These are phyloP conservation scores for Stemphylium beticola DNA, from an alignment of 2,329 filamentous ascomycete genomes.

Conservation along the genomic window DNA sequence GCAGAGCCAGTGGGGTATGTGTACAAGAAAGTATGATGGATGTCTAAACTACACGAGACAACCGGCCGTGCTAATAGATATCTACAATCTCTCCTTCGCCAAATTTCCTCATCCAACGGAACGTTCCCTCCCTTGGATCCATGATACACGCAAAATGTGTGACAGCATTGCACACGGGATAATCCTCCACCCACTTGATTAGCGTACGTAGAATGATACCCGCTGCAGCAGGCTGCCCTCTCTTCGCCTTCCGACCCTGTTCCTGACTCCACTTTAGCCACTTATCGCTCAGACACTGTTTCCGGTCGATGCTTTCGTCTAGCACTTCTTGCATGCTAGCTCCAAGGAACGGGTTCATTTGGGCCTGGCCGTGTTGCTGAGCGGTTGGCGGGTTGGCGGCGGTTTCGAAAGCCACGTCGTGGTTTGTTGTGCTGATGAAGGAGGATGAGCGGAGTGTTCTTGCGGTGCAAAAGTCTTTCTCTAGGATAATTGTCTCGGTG, in stretches of 20 bases:
- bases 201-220: conserved; percentile 48
- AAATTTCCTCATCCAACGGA: conserved; percentile 52
- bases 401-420: conserved; percentile 50
- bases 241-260: conserved; percentile 16
- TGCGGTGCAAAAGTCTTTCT: conserved; percentile 61
- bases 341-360: conserved; percentile 14
- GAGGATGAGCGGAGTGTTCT: conserved; percentile 52
- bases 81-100: conserved; percentile 16
- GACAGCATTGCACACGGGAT: conserved; percentile 62
- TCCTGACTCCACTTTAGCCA: conserved; percentile 26
- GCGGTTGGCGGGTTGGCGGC: background rate
- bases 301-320: conserved; percentile 44
- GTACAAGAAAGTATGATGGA: background rate
- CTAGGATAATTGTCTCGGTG: conserved; percentile 55
- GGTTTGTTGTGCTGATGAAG: conserved; percentile 65
- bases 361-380: conserved; percentile 7
- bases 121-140: conserved; percentile 58
- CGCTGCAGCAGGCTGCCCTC: background rate
- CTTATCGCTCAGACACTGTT: conserved; percentile 36
- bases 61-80: background rate
- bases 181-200: conserved; percentile 57
- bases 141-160: conserved; percentile 66
- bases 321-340: conserved; percentile 36
- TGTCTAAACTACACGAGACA: background rate
- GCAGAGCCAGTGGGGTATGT: background rate